Evolutionary conservation across 2,329 filamentous ascomycete species (phyloP), one percentile per base, ranked within the genome.

Genomic region (Colletotrichum sp.): DNA sequence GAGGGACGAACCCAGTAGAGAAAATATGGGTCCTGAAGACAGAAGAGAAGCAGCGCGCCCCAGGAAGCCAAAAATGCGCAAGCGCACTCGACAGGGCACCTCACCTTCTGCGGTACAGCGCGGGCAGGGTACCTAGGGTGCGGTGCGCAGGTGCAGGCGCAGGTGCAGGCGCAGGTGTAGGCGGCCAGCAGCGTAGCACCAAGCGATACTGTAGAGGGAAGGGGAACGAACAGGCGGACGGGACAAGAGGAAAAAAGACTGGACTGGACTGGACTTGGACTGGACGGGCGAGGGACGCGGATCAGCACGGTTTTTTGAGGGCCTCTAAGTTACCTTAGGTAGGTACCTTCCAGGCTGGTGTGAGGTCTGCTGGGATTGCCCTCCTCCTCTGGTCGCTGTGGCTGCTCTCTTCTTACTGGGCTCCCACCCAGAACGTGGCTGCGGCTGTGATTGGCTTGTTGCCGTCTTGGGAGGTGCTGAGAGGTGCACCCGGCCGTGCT

Each of bases 11-110:
- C 55, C 58, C 76, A 38, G 76, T 74, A 77, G 16, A 57, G 75
- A 73, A 70, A 76, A 76, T 71, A 76, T 80, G 77, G 77, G 77
- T 78, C 76, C 75, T 76, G 69, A 77, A 78, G 79, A 78, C 78
- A 77, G 78, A 51, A 51, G 43, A 21, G 76, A 75, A 73, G 74
- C 74, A 75, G 76, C 74, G 31, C 64, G 61, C 33, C 21, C 51
- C 24, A n/a, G n/a, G n/a, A 38, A 58, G 59, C 51, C 36, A 27
- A 33, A 54, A 21, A 36, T 29, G 54, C 54, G 36, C 31, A 34
- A 18, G 16, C 29, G 54, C 21, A 57, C 43, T 47, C n/a, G 43
- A 47, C 43, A 47, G 43, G 43, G 54, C 21, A 59, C 55, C 13
- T 34, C n/a, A 18, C 11, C 58, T 31, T 11, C 21, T 58, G 29